Base-by-base conservation (phyloP, 2,329 filamentous ascomycete genomes). In the Aspergillus brasiliensis region DNA sequence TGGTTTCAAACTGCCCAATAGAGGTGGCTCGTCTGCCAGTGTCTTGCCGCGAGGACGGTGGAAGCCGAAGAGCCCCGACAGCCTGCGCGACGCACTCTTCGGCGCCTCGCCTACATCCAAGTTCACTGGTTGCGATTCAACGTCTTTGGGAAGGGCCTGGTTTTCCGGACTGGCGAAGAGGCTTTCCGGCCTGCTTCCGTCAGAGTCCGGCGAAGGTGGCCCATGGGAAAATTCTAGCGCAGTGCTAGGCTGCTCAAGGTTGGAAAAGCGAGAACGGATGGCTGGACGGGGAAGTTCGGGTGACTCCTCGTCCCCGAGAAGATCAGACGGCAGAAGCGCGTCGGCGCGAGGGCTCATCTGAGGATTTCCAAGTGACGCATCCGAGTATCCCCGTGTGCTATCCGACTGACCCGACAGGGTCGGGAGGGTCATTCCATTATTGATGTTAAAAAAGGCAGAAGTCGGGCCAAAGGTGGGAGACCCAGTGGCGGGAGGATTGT, bases 291-390 rank as follows among this genome's bases (percentile, higher is more conserved):
- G 72, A 40, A 75, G 68, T 52, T 76, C 75, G 6, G 73, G 68
- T 10, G 76, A 76, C 51, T 79, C 77, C 61, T 86, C 84, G 67
- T 86, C 83, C 3, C 83, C 83, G 52, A 87, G 81, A 11, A 89
- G 77, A 67, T 86, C 85, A 1, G 86, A 85, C 3, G 86, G 86
- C 6, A 89, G 73, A 19, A 88, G 73, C 25, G 84, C 82, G 62
- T 86, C 85, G 15, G 86, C 86, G 19, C 84, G 82, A 2, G 86
- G 86, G 67, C 85, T 88, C 85, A 88, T 88, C 11, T 84, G 84
- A 8, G 83, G 84, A 27, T 84, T 86, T 40, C 81, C 82, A 37
- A 83, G 83, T 59, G 86, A 69, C 19, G 76, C 74, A 46, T 88
- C 86, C 3, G 81, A 73, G 27, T 88, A 85, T 15, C 81, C 78